phyloP scores from a whole-genome alignment of 163 green algal genomes.

The Prototheca wickerhamii region DNA sequence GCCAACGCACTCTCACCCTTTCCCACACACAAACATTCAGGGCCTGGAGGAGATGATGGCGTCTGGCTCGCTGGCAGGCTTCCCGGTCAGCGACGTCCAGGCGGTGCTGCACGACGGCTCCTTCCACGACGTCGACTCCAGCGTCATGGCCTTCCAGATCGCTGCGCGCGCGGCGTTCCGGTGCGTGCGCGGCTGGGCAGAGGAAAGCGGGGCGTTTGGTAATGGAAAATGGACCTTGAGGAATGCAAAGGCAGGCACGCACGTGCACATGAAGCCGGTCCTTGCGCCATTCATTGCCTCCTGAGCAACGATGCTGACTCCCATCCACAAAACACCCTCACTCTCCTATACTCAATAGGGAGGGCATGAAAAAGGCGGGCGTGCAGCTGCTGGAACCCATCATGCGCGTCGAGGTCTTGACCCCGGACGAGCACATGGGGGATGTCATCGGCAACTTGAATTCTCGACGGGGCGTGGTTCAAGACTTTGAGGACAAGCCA shows the following conservation, averaged over 20 bases:
- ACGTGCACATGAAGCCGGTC: no score
- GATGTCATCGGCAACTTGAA: conserved; percentile 99
- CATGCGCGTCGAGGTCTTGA: conserved; percentile 97
- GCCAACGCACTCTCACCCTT: conserved; percentile 4
- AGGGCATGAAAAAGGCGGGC: conserved; percentile 86
- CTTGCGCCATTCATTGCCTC: no score
- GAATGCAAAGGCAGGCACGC: not conserved
- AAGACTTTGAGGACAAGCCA: conserved; percentile 80
- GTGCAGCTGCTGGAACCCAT: conserved; percentile 92
- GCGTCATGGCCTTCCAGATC: conserved; percentile 96
- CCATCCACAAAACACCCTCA: no score
- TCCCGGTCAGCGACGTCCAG: conserved; percentile 91
- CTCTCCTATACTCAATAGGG: conserved; percentile 25
- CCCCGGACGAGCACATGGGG: conserved; percentile 96
- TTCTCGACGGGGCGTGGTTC: conserved; percentile 81
- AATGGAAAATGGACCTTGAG: not conserved
- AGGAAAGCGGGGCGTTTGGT: not conserved
- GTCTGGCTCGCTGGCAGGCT: conserved; percentile 81
- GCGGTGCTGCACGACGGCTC: conserved; percentile 79
- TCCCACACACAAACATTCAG: conserved; percentile 22
- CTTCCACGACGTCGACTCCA: conserved; percentile 98
- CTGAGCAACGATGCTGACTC: no score
- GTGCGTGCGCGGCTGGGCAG: no score
- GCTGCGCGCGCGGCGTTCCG: conserved; percentile 72
- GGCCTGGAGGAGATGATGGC: conserved; percentile 87